These are phyloP conservation scores for Tolypocladium amazonense DNA, from an alignment of 2,329 filamentous ascomycete genomes.

Conservation along the genomic window DNA sequence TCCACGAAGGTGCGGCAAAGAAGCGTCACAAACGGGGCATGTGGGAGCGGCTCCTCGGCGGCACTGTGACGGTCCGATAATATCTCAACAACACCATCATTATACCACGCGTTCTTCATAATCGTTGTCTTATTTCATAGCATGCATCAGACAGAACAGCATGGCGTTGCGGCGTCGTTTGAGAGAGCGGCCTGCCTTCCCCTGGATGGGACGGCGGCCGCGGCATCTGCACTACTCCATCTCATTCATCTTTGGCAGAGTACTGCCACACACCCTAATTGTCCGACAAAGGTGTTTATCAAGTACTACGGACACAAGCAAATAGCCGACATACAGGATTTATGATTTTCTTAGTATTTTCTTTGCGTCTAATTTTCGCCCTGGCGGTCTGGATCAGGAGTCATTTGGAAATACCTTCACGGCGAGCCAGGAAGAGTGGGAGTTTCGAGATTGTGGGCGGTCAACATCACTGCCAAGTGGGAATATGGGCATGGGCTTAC, in stretches of 20 bases:
- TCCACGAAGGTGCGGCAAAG: conserved; percentile 35
- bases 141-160: conserved; percentile 2
- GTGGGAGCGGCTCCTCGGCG: conserved; percentile 43
- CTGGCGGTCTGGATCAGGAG: neutral
- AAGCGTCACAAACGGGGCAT: conserved; percentile 42
- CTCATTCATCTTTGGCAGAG: neutral
- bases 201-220: neutral
- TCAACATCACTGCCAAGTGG: neutral
- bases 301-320: conserved; percentile 1
- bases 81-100: neutral
- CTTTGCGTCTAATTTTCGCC: neutral
- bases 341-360: neutral
- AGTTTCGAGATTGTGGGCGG: neutral
- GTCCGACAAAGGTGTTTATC: conserved; percentile 2
- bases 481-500: neutral
- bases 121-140: neutral
- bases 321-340: neutral
- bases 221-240: neutral
- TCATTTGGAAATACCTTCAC: neutral
- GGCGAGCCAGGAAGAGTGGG: neutral
- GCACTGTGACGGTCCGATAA: conserved; percentile 28
- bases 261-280: neutral
- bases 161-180: conserved; percentile 5
- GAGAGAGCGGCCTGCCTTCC: neutral
- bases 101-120: neutral